Conservation (phyloP, 2,329 filamentous ascomycete species). For the Aspergillus ochraceoroseus region DNA sequence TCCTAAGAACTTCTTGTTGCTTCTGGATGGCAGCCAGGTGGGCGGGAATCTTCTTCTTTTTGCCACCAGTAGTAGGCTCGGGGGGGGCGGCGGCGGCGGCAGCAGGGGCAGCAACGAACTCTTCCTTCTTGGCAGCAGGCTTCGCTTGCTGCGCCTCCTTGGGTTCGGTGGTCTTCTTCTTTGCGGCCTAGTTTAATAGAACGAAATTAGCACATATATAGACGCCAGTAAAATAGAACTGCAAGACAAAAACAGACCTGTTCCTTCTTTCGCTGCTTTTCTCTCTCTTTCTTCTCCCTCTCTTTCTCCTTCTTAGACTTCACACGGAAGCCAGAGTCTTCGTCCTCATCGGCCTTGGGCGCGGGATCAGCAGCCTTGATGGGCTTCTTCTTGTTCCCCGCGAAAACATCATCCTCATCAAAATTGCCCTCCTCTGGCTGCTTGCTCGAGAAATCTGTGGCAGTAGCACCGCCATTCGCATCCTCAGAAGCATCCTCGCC, state of each 20-base stretch:
- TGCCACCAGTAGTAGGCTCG: conserved; percentile 53
- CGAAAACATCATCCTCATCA: conserved; percentile 83
- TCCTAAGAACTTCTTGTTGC: conserved; percentile 45
- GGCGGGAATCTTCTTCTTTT: conserved; percentile 81
- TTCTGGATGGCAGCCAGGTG: conserved; percentile 49
- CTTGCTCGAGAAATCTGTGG: conserved; percentile 58
- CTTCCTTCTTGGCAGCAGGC: conserved; percentile 46
- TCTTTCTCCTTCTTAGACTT: conserved; percentile 99
- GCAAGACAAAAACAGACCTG: conserved; percentile 56
- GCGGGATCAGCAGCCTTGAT: conserved; percentile 50
- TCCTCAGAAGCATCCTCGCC: conserved; percentile 56
- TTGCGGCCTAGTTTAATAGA: conserved; percentile 57
- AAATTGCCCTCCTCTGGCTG: conserved; percentile 74
- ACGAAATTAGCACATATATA: conserved; percentile 4
- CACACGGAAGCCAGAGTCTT: conserved; percentile 59
- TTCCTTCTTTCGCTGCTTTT: conserved; percentile 98
- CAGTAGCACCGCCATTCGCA: conserved; percentile 34
- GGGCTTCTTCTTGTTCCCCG: conserved; percentile 52
- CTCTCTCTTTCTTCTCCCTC: conserved; percentile 93
- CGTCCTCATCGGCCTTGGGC: conserved; percentile 42
- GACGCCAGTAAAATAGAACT: not conserved
- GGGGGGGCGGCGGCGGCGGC: conserved; percentile 40
- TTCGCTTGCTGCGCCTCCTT: conserved; percentile 18
- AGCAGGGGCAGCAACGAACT: conserved; percentile 38
- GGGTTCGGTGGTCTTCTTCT: conserved; percentile 66